A percentile compares a stretch with the other conserved stretches of the same genome.
These are phyloP conservation scores for Zymoseptoria passerinii DNA, from an alignment of 2,329 filamentous ascomycete species.

Conservation along the genomic window DNA sequence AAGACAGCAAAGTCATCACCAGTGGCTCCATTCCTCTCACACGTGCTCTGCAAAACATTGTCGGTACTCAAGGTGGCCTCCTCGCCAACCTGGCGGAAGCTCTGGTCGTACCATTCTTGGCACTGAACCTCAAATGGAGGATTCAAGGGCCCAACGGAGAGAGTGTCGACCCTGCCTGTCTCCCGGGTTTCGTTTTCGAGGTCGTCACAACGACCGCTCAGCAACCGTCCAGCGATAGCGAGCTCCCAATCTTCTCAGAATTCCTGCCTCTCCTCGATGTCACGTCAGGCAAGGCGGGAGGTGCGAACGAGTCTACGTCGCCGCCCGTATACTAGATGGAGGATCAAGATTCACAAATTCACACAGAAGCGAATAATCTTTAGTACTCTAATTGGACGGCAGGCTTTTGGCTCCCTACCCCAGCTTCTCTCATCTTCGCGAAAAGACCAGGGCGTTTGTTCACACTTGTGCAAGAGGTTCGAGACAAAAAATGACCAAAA, in stretches of 20 bases:
- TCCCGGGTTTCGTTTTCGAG: constrained; percentile 34
- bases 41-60: constrained; percentile 30
- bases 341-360: background rate
- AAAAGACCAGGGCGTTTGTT: background rate
- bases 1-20: constrained; percentile 22
- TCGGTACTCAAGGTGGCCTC: constrained; percentile 21
- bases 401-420: background rate
- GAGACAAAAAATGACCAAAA: background rate
- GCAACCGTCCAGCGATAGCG: constrained; percentile 6
- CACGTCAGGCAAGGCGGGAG: constrained; percentile 23
- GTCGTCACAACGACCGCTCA: constrained; percentile 29
- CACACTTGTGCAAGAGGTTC: background rate
- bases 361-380: background rate
- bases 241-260: constrained; percentile 19
- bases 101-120: constrained; percentile 25
- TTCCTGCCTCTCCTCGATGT: constrained; percentile 19
- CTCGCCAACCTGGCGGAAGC: constrained; percentile 25
- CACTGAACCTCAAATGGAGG: constrained; percentile 29
- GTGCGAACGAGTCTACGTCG: constrained; percentile 6
- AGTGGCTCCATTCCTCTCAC: constrained; percentile 40
- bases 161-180: constrained; percentile 24
- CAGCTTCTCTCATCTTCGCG: background rate
- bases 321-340: background rate
- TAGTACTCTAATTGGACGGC: background rate
- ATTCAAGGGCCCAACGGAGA: constrained; percentile 27